Conservation (phyloP, 1,284 basidiomycete species). For the Grifola frondosa region DNA sequence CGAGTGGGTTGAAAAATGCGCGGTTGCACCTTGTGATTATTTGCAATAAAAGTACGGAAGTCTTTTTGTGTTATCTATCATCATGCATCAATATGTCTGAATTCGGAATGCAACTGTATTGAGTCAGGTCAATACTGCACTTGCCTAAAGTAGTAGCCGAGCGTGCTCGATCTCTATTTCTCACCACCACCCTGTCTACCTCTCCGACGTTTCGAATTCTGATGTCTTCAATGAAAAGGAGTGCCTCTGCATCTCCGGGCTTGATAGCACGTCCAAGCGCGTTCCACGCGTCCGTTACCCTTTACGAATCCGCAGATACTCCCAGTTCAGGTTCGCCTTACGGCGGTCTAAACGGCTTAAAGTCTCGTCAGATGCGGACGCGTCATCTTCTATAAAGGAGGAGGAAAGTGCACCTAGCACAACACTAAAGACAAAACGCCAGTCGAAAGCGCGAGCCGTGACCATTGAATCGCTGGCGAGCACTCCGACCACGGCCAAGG, state of each 20-base stretch:
- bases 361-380: not conserved
- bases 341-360: slow-evolving; percentile 15
- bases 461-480: not conserved
- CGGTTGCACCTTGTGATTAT: no score
- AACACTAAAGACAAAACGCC: slow-evolving; percentile 3
- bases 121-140: no score
- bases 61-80: no score
- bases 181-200: not conserved
- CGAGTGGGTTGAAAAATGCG: no score
- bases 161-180: not conserved
- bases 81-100: no score
- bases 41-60: no score
- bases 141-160: no score
- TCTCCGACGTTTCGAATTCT: slow-evolving; percentile 6
- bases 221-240: slow-evolving; percentile 13
- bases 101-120: no score
- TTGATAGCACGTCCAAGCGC: slow-evolving; percentile 10
- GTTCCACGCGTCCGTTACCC: slow-evolving; percentile 15
- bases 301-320: slow-evolving; percentile 11
- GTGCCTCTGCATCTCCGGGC: not conserved
- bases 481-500: slow-evolving; percentile 6
- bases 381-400: not conserved
- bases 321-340: not conserved
- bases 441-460: not conserved
- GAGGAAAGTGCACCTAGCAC: not conserved